Evolutionary conservation across 495 filamentous ascomycete genomes (phyloP).

Genomic region (Podospora tetraspora): DNA sequence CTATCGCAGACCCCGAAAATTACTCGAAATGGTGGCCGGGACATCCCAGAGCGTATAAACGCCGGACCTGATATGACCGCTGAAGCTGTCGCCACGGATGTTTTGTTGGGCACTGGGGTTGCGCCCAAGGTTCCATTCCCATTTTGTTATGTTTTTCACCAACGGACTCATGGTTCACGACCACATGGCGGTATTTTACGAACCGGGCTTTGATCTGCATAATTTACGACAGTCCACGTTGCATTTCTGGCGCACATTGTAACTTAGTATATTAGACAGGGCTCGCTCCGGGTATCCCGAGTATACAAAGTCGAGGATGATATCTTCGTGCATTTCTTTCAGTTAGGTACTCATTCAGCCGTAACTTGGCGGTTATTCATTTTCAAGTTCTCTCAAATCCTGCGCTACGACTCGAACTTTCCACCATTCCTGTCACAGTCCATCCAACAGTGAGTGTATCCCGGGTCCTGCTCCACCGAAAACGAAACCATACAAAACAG

Average conservation of each 20-base stretch:
- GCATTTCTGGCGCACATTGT: neutral
- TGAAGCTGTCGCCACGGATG: neutral
- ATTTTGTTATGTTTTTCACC: neutral
- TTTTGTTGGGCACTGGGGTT: neutral
- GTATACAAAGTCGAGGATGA: neutral
- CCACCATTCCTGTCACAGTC: too few species aligned
- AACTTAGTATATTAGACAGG: neutral
- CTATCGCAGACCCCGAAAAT: conserved; percentile 17
- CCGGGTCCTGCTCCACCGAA: too few species aligned
- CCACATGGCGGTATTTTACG: neutral
- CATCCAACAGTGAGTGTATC: too few species aligned
- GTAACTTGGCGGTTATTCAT: too few species aligned
- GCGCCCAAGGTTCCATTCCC: neutral
- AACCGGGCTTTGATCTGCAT: neutral
- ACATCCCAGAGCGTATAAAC: neutral
- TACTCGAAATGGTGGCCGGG: conserved; percentile 24
- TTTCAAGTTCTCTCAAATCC: too few species aligned
- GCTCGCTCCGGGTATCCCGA: neutral
- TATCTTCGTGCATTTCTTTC: neutral
- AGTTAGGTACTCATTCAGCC: neutral
- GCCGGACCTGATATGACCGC: neutral
- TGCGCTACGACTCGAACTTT: too few species aligned
- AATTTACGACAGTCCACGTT: neutral
- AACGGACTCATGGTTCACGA: neutral
- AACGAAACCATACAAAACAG: too few species aligned